Evolutionary conservation across 768 basidiomycete genomes (phyloP), one percentile per base, ranked within the genome.

Genomic region (Suillus cothurnatus): DNA sequence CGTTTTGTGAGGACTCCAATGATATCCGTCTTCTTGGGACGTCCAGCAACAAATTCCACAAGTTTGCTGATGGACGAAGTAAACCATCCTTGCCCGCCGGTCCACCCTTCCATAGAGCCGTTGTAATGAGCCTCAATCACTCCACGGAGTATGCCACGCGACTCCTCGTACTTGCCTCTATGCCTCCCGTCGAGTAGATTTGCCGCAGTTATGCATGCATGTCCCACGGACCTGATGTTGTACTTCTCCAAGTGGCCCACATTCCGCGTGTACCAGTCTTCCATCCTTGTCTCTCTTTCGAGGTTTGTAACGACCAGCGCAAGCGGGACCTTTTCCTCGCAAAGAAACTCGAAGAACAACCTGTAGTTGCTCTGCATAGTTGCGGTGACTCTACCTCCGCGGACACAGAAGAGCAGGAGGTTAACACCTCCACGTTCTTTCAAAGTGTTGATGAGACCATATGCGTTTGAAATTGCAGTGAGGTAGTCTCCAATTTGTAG

Each of bases 201-300:
- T 8, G 56, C 73, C 6, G 80, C 78, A 2, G 81, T 82, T 64
- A 83, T 72, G 64, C 83, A 83, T 11, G 80, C 82, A 8, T 80
- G 77, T 1, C 77, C 80, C 26, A 67, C 66, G 14, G 78, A 69
- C 39, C 67, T 55, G 32, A 75, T 77, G 36, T 68, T 67, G 57
- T 76, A 74, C 64, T 9, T 64, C 38, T 56, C 47, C 39, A 78
- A 78, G 60, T 64, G 61, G 8, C 52, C 47, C 12, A 66, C 59
- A 41, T 80, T 78, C 53, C 71, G 66, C 9, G 41, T 61, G 77
- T 79, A 79, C 78, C 79, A 79, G 8, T 58, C 34, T 41, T 79
- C 78, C 78, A 80, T 79, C 11, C 55, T 21, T 12, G 50, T 7
- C 50, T 79, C 78, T 41, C 74, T 69, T 63, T 81, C 81, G 4